Conservation (phyloP, 345 rosid genomes). For the Citrus hindsii region DNA sequence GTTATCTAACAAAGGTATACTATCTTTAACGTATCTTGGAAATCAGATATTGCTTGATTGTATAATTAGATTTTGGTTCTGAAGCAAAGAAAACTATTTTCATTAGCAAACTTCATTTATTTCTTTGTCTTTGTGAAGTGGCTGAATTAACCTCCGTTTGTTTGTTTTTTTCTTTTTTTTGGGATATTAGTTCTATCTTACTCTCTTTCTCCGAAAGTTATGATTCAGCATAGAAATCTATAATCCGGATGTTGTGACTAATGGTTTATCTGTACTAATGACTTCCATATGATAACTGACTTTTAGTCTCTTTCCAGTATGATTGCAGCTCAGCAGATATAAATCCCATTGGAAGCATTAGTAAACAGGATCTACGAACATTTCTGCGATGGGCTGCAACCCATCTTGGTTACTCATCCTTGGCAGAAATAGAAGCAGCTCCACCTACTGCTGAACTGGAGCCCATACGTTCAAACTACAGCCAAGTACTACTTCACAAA, state of each 20-base stretch:
- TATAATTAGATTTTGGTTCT: not conserved
- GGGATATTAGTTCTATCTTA: not conserved
- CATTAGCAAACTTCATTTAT: not conserved
- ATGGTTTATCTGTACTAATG: not conserved
- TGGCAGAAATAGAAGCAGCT: constrained; percentile 91
- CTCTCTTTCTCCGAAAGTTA: no score
- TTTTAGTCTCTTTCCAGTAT: constrained; percentile 52
- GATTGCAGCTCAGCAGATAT: constrained; percentile 96
- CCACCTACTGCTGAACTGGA: constrained; percentile 98
- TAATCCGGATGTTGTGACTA: not conserved
- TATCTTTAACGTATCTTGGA: not conserved
- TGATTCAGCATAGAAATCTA: not conserved
- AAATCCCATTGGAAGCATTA: constrained; percentile 94
- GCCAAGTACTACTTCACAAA: constrained; percentile 49
- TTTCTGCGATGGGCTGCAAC: constrained; percentile 90
- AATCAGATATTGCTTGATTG: not conserved
- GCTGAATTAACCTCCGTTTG: not conserved
- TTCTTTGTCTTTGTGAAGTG: not conserved
- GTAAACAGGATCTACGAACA: constrained; percentile 78
- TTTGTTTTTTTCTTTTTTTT: not conserved
- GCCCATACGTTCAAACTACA: constrained; percentile 86
- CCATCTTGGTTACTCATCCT: constrained; percentile 80
- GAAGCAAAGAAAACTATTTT: not conserved
- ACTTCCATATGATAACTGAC: not conserved
- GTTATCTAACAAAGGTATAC: constrained; percentile 86